These are phyloP conservation scores for Fusarium sambucinum DNA, from an alignment of 2,329 filamentous ascomycete genomes.

Conservation along the genomic window DNA sequence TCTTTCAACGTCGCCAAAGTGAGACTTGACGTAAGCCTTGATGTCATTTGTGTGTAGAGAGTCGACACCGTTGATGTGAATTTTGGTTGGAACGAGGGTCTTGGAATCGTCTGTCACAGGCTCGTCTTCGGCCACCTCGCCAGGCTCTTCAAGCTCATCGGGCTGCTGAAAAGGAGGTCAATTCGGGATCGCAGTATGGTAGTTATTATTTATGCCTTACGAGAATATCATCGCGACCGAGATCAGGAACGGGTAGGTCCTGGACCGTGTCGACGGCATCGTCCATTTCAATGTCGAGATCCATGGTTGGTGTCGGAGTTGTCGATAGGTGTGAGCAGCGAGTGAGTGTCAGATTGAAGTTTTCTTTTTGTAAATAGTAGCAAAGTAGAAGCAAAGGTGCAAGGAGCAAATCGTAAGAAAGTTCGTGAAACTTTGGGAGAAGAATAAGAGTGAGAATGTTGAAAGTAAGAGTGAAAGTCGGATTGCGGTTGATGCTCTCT, in stretches of 20 bases:
- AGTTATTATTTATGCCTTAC: slow-evolving; percentile 44
- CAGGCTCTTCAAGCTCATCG: slow-evolving; percentile 55
- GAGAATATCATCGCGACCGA: slow-evolving; percentile 54
- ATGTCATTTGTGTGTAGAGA: slow-evolving; percentile 84
- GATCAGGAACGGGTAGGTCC: slow-evolving; percentile 47
- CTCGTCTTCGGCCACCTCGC: slow-evolving; percentile 55
- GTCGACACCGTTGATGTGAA: slow-evolving; percentile 88
- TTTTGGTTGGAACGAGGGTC: slow-evolving; percentile 64
- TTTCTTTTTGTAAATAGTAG: neutral
- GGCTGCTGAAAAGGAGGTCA: slow-evolving; percentile 49
- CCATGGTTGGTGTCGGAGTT: slow-evolving; percentile 62
- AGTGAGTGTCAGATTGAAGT: neutral
- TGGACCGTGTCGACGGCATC: slow-evolving; percentile 61
- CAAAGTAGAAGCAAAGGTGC: neutral
- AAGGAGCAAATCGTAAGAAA: neutral
- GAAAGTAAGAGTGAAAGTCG: slow-evolving; percentile 7
- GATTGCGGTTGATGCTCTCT: slow-evolving; percentile 27
- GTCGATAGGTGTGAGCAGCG: neutral
- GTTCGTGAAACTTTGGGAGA: neutral
- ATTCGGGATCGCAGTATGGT: slow-evolving; percentile 9
- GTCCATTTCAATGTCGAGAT: slow-evolving; percentile 79
- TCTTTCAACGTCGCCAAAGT: slow-evolving; percentile 71
- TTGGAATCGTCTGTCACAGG: slow-evolving; percentile 45
- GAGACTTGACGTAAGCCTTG: slow-evolving; percentile 76
- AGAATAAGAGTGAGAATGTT: neutral